A percentile compares a stretch with the other conserved stretches of the same genome.
Conservation (phyloP, 1,284 basidiomycete species). For the Fistulinella cinereoalba region DNA sequence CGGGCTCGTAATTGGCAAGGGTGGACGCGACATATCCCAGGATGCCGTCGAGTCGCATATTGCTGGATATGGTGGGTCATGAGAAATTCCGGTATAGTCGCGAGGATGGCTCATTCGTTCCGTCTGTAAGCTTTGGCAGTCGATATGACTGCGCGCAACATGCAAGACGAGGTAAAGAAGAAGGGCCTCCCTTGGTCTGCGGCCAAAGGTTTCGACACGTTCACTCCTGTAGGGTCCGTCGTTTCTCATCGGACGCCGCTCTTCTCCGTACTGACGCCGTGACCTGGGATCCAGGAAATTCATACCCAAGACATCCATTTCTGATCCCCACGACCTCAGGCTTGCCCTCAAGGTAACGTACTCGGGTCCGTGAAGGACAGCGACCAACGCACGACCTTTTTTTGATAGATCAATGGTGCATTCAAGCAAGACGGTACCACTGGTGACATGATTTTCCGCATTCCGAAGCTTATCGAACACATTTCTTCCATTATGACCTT, state of each 20-base stretch:
- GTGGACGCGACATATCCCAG: conserved; percentile 77
- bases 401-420: conserved; percentile 71
- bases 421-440: conserved; percentile 86
- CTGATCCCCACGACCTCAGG: conserved; percentile 73
- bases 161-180: conserved; percentile 92
- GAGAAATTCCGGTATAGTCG: background rate
- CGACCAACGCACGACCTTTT: background rate
- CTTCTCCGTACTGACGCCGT: background rate
- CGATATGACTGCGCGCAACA: conserved; percentile 94
- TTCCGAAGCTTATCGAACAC: conserved; percentile 89
- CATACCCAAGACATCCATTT: conserved; percentile 71
- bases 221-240: conserved; percentile 74
- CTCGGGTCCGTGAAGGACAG: background rate
- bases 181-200: conserved; percentile 93
- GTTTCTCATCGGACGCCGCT: background rate
- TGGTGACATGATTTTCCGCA: conserved; percentile 89
- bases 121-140: conserved; percentile 74
- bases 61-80: conserved; percentile 81
- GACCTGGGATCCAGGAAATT: conserved; percentile 57
- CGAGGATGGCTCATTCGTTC: background rate
- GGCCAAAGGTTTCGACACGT: conserved; percentile 89
- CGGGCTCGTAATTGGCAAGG: conserved; percentile 90
- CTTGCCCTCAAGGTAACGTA: conserved; percentile 65
- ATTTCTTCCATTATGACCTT: conserved; percentile 95
- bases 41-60: conserved; percentile 75